Conservation (phyloP, 257 asterid genomes). For the Rauvolfia tetraphylla region DNA sequence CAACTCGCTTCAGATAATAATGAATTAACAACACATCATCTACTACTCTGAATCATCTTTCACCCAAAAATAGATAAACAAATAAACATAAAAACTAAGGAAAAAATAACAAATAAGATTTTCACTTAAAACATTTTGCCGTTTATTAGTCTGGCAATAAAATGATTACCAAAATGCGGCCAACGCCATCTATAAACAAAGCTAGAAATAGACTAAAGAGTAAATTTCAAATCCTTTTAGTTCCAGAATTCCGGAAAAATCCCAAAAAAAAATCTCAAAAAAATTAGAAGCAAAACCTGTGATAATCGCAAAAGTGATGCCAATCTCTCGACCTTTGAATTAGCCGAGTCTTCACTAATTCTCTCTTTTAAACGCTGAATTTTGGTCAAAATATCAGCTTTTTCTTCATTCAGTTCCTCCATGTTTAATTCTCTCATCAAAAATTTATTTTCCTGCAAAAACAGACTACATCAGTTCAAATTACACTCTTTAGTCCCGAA, state of each 20-base stretch:
- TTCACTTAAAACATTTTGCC: not conserved
- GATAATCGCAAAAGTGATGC: conserved; percentile 36
- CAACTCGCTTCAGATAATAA: too few relatives aligned
- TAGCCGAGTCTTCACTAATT: conserved; percentile 17
- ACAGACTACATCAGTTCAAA: not conserved
- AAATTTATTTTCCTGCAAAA: not conserved
- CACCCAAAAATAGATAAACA: not conserved
- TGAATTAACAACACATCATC: not conserved
- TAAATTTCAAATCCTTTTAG: too few relatives aligned
- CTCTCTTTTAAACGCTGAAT: conserved; percentile 34
- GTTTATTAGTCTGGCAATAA: not conserved
- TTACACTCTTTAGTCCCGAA: not conserved
- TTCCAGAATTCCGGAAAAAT: too few relatives aligned
- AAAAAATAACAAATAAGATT: not conserved
- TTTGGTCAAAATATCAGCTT: conserved; percentile 28
- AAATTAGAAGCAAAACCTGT: conserved; percentile 29
- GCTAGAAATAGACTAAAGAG: not conserved
- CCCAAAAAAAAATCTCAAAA: not conserved
- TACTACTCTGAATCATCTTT: not conserved
- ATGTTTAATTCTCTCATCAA: not conserved
- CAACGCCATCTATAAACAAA: too few relatives aligned
- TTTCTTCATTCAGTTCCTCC: conserved; percentile 15
- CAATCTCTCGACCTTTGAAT: conserved; percentile 30
- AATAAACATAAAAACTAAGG: not conserved
- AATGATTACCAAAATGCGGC: not conserved